Conservation (phyloP, 2,329 filamentous ascomycete genomes). For the Rhynchosporium agropyri region DNA sequence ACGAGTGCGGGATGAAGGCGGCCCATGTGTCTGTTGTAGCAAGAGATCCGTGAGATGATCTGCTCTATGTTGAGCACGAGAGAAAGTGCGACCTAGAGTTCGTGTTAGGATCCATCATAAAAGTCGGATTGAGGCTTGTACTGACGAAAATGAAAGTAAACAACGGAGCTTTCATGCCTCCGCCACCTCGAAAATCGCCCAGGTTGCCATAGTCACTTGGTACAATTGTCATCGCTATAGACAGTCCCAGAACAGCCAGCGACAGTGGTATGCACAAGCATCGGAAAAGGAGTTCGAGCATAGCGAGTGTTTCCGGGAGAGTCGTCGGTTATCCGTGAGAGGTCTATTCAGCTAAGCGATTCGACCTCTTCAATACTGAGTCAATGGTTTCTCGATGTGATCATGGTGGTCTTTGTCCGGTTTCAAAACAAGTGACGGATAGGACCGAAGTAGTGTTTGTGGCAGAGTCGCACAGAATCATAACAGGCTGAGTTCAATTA, state of each 20-base stretch:
- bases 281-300: constrained; percentile 12
- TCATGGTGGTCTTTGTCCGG: background rate
- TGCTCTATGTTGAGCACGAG: constrained; percentile 12
- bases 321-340: background rate
- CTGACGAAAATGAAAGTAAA: constrained; percentile 18
- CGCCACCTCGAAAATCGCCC: constrained; percentile 1
- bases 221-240: constrained; percentile 14
- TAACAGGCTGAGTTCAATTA: constrained; percentile 9
- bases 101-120: background rate
- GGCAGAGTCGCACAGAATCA: background rate
- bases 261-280: constrained; percentile 9
- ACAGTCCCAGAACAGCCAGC: constrained; percentile 7
- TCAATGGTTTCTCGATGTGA: background rate
- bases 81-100: constrained; percentile 5
- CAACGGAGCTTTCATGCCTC: constrained; percentile 13
- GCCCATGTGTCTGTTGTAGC: constrained; percentile 8
- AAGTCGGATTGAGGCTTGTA: background rate
- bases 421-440: background rate
- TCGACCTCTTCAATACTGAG: background rate
- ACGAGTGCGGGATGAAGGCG: constrained; percentile 14
- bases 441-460: constrained; percentile 5
- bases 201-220: constrained; percentile 13
- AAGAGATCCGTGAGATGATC: constrained; percentile 3
- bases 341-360: background rate
- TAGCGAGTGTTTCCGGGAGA: background rate